phyloP scores from a whole-genome alignment of 768 basidiomycete species.

The Neoboletus subvelutipes region DNA sequence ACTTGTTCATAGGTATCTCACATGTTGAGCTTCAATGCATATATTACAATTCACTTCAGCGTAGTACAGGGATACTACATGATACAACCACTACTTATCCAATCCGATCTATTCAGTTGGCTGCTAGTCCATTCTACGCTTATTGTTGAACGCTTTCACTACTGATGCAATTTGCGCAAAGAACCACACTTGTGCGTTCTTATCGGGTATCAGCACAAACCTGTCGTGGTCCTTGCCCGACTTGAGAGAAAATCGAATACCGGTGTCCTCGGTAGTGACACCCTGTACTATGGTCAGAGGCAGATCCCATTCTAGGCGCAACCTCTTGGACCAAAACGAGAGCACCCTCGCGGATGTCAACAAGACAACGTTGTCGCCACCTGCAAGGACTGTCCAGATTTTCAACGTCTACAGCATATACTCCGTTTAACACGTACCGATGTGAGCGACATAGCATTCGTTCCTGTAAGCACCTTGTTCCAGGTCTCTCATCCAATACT shows the following conservation, averaged over 20 bases:
- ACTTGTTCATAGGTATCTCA: conserved; percentile 22
- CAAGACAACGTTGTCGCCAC: conserved; percentile 76
- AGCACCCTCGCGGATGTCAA: conserved; percentile 79
- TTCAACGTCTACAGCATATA: conserved; percentile 9
- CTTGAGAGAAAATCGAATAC: conserved; percentile 85
- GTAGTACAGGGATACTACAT: conserved; percentile 29
- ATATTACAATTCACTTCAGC: conserved; percentile 22
- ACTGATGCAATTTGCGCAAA: conserved; percentile 74
- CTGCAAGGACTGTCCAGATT: conserved; percentile 58
- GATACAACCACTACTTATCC: conserved; percentile 18
- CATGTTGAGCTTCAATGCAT: conserved; percentile 27
- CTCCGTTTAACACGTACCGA: conserved; percentile 54
- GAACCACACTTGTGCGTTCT: conserved; percentile 75
- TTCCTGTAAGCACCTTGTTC: conserved; percentile 84
- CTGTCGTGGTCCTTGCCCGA: conserved; percentile 71
- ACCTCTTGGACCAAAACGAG: conserved; percentile 81
- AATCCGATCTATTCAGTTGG: conserved; percentile 14
- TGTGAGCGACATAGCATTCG: conserved; percentile 89
- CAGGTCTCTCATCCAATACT: conserved; percentile 95
- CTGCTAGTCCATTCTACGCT: conserved; percentile 63
- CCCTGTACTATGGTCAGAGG: conserved; percentile 85
- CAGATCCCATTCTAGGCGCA: conserved; percentile 89
- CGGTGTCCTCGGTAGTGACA: conserved; percentile 86
- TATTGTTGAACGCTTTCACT: conserved; percentile 74
- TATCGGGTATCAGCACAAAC: conserved; percentile 76